phyloP scores from a whole-genome alignment of 352 stramenopile species.

The Blastocystis sp. region DNA sequence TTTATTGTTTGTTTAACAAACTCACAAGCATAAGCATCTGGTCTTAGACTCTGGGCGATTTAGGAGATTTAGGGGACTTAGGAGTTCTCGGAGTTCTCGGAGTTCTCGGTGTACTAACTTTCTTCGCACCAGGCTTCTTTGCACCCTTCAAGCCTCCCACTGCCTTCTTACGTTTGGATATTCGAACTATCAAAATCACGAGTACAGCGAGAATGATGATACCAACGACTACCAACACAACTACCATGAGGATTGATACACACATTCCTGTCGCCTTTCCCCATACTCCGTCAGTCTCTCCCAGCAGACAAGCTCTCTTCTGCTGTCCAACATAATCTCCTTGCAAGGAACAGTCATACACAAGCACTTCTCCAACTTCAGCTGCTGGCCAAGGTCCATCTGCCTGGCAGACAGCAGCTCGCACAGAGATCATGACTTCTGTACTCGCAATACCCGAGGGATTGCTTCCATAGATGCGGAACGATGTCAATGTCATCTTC shows the following conservation, averaged over 20 bases:
- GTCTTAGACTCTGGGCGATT: too few species aligned
- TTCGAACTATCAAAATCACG: neutral
- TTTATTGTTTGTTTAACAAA: too few species aligned
- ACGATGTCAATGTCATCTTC: neutral
- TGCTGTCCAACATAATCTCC: neutral
- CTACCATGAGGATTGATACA: neutral
- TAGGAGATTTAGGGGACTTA: too few species aligned
- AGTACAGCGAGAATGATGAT: neutral
- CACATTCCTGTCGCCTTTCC: neutral
- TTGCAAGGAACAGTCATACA: neutral
- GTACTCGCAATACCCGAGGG: neutral
- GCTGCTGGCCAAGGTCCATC: neutral
- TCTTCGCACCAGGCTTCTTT: neutral
- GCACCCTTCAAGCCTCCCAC: neutral
- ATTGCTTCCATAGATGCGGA: neutral
- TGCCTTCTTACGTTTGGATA: neutral
- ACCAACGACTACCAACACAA: neutral
- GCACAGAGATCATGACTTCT: neutral
- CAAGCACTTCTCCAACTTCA: neutral
- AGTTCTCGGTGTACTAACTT: neutral
- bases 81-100: too few species aligned
- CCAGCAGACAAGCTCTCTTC: neutral
- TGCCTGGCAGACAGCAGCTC: neutral
- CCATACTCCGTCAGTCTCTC: neutral
- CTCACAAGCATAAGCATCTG: too few species aligned